Base-by-base conservation (phyloP, 345 rosid species). In the Populus tremula region DNA sequence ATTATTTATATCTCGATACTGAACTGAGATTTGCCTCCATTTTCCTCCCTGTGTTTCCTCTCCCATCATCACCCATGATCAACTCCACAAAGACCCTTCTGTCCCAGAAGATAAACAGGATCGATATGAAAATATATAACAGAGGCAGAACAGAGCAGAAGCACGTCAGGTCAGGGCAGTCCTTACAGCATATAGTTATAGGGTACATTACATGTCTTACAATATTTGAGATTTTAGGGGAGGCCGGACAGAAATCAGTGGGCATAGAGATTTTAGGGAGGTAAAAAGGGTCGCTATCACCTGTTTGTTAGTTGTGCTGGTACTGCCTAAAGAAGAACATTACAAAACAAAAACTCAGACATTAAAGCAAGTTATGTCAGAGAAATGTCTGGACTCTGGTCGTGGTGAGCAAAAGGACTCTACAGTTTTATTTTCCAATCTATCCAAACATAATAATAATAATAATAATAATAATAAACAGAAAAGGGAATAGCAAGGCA, bases 1-100 rank as follows among this genome's bases (percentile, higher is more conserved):
- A 87, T 87, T 77, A 83, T 87, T 77, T 85, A 79, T 88, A 92
- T 89, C 89, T 87, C 88, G 83, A 87, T 87, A 43, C 94, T 85
- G 81, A 81, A 90, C 94, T 90, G 89, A 86, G 94, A 90, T 75
- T 77, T 80, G 59, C 78, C 67, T 27, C 80, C 73, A 80, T 59
- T 64, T 71, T 67, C 69, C 73, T 77, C 70, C 20, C 61, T 50
- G 54, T 79, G 76, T 84, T 49, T 18, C 76, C 35, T 25, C 23
- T 29, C 11, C 6, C 59, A 4, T 38, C 12, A 67, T 84, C 74
- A 80, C 89, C 77, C 2, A 23, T 10, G 49, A 35, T 23, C 36
- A 35, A 4, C 68, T 61, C 68, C 36, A 33, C 49, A 43, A 0
- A 35, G 39, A 47, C 76, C 73, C 14, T 49, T 4, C 70, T 33